Evolutionary conservation across 1,139 yeast genomes (phyloP), one percentile per base, ranked within the genome.

Genomic region (Debaryomyces psychrophilus): DNA sequence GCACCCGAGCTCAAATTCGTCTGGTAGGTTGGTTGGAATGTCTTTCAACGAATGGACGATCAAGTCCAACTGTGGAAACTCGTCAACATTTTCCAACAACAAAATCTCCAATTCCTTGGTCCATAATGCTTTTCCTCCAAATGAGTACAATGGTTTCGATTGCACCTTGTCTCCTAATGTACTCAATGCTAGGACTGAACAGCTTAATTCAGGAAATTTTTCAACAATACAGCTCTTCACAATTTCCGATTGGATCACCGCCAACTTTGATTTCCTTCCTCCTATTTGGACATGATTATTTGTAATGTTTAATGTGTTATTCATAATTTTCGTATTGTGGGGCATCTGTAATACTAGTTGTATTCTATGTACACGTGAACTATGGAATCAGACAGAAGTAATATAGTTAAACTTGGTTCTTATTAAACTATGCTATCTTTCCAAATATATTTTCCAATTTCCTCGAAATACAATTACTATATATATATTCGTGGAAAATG

Each of bases 121-220:
- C 99, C 99, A 93, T 37, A 93, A 69, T 0, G 97, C 83, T 64
- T 93, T 93, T 23, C 99, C 99, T 31, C 97, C 98, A 68, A 93
- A 93, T 5, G 96, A 81, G 65, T 93, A 95, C 46, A 93, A 75
- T 4, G 99, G 97, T 59, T 83, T 85, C 58, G 80, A 80, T 62
- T 84, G 93, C 33, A 87, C 85, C 62, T 88, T 86, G 69, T 93
- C 99, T 22, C 98, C 99, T 37, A 93, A 74, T 0, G 99, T 93
- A 41, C 85, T 80, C 41, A 90, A 76, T 4, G 96, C 95, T 18
- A 88, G 71, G 27, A 93, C 86, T 55, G 92, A 85, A 45, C 83
- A 75, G 26, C 72, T 60, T 43, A 76, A 64, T 17, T 82, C 75
- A 8, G 95, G 90, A 58, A 82, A 87, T 37, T 73, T 73, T 22